A percentile compares a stretch with the other conserved stretches of the same genome.
phyloP scores from a whole-genome alignment of 2,329 filamentous ascomycete genomes.

The Gnomoniopsis sp. region DNA sequence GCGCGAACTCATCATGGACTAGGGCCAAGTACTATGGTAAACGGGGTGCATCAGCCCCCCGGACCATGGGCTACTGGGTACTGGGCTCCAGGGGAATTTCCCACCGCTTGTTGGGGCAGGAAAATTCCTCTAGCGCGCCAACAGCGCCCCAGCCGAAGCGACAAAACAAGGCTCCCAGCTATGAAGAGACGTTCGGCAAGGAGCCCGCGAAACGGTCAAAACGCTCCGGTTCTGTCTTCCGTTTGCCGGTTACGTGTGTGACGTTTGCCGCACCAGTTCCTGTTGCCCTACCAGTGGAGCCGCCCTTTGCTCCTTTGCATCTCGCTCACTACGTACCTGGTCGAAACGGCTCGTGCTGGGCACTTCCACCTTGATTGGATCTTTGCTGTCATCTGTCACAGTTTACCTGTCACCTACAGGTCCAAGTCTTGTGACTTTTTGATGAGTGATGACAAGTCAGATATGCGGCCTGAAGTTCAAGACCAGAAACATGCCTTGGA shows the following conservation, averaged over 20 bases:
- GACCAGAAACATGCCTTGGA: not conserved
- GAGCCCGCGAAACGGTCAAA: not conserved
- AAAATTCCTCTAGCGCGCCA: constrained; percentile 1
- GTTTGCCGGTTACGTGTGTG: not conserved
- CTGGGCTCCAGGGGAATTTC: not conserved
- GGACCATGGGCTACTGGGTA: no score
- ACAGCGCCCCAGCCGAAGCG: not conserved
- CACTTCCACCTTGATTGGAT: not conserved
- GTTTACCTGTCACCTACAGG: constrained; percentile 7
- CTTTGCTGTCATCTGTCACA: constrained; percentile 12
- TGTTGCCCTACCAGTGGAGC: not conserved
- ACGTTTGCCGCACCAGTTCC: not conserved
- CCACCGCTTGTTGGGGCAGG: constrained; percentile 3
- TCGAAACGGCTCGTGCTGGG: not conserved
- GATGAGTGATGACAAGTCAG: constrained; percentile 4
- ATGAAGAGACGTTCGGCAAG: not conserved
- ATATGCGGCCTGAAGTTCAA: not conserved
- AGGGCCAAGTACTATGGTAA: no score
- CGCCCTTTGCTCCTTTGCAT: not conserved
- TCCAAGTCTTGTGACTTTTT: not conserved
- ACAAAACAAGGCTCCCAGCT: not conserved
- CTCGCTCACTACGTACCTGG: not conserved
- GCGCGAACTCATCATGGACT: no score
- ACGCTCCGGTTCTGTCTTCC: not conserved
- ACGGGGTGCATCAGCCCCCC: not conserved